Percentiles rank a stretch among this genome's conserved stretches.
phyloP scores from a whole-genome alignment of 257 asterid species.

The Rhazya stricta region DNA sequence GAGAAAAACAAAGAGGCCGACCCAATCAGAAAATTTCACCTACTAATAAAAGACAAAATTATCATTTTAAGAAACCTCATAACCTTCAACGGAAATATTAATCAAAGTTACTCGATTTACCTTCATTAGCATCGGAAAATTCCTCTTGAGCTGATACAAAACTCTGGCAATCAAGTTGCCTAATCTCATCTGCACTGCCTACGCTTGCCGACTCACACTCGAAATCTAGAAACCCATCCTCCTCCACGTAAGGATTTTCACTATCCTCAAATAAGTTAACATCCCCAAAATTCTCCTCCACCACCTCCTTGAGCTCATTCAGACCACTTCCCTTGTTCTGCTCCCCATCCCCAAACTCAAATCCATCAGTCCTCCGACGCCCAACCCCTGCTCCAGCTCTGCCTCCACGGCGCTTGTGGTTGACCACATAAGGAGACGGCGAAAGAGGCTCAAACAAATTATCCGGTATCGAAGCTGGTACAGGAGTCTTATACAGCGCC shows the following conservation, averaged over 20 bases:
- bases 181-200: conserved; percentile 35
- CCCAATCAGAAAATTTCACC: neutral
- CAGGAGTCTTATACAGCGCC: conserved; percentile 68
- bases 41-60: neutral
- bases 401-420: conserved; percentile 67
- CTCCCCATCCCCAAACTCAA: conserved; percentile 21
- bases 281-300: conserved; percentile 21
- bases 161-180: conserved; percentile 53
- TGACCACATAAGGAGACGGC: conserved; percentile 76
- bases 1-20: neutral
- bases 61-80: neutral
- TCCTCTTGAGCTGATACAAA: conserved; percentile 56
- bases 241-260: conserved; percentile 24
- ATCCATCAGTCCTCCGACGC: conserved; percentile 21
- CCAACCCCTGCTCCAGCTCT: conserved; percentile 26
- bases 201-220: conserved; percentile 30
- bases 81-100: neutral
- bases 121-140: conserved; percentile 81
- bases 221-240: conserved; percentile 38
- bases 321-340: neutral
- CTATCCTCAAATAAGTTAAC: conserved; percentile 11
- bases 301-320: neutral
- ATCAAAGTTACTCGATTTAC: conserved; percentile 22
- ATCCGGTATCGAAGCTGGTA: conserved; percentile 60
- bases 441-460: conserved; percentile 34